Evolutionary conservation across 73 alveolate genomes (phyloP), one percentile per base, ranked within the genome.

Genomic region (Paramecium primaurelia): DNA sequence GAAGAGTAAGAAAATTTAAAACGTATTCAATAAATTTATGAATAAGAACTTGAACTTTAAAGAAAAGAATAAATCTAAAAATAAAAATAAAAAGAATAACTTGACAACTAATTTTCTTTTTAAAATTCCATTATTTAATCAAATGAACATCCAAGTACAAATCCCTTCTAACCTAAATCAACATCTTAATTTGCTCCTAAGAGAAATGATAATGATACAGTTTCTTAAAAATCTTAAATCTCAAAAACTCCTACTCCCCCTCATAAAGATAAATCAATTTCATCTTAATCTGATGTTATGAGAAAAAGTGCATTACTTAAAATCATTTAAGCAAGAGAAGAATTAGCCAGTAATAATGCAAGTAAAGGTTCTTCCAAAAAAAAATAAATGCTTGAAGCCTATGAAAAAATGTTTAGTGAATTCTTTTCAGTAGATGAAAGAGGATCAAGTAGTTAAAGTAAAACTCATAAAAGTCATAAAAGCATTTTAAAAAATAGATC

Each of bases 341-440:
- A 80, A 32, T 45, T 80, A 47, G 58, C 47, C 16, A 80, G 91
- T 80, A 73, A 73, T 40, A 73, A 80, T 47, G 91, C 91, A 40
- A 80, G 77, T 47, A 80, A 47, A 25, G 75, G 77, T 22, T 32
- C 64, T 45, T 22, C 77, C 26, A 25, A 28, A 36, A 45, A 80
- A 25, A 49, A 80, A 80, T 4, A 8, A 9, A 18, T 40, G 58
- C 20, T 42, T 11, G 71, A 80, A 11, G 91, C 91, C 2, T 80
- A 32, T 45, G 91, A 80, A 47, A 80, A 80, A 80, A 80, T 80
- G 91, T 80, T 80, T 64, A 80, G 91, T 26, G 91, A 80, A 80
- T 45, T 44, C 26, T 80, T 44, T 80, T 45, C 75, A 12, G 51
- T 1, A 20, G 91, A 80, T 12, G 73, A 80, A 44, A 18, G 32